Percentiles rank a stretch among this genome's conserved stretches.
Evolutionary conservation across 495 filamentous ascomycete species (phyloP).

Genomic region (Aspergillus funiculosus): DNA sequence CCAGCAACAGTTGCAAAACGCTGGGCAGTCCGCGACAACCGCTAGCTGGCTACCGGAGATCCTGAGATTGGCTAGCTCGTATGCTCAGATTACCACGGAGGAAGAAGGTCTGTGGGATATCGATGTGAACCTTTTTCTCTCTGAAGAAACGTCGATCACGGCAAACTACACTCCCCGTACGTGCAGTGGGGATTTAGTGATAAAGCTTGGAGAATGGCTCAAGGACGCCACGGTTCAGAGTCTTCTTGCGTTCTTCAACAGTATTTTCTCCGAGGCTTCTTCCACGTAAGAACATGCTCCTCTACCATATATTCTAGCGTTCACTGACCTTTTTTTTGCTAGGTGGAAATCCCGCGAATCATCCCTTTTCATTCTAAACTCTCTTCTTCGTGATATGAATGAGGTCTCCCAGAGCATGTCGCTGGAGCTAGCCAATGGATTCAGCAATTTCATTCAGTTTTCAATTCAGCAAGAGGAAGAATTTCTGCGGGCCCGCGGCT

Average conservation of each 20-base stretch:
- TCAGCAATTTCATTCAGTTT: slow-evolving; percentile 71
- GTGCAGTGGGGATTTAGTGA: slow-evolving; percentile 81
- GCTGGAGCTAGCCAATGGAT: slow-evolving; percentile 59
- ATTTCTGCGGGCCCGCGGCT: slow-evolving; percentile 78
- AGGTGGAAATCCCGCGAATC: slow-evolving; percentile 70
- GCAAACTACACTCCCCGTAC: slow-evolving; percentile 92
- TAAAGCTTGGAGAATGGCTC: slow-evolving; percentile 92
- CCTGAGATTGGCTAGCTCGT: slow-evolving; percentile 72
- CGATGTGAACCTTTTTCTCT: slow-evolving; percentile 89
- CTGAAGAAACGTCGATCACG: slow-evolving; percentile 92
- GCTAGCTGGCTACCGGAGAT: slow-evolving; percentile 71
- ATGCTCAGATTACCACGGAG: slow-evolving; percentile 87
- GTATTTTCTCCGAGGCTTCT: slow-evolving; percentile 51
- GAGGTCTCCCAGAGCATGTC: slow-evolving; percentile 65
- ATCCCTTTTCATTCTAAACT: slow-evolving; percentile 73
- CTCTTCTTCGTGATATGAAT: slow-evolving; percentile 71
- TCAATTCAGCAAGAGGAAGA: slow-evolving; percentile 62
- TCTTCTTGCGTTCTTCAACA: slow-evolving; percentile 65
- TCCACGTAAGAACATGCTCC: slow-evolving; percentile 45
- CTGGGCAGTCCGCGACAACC: slow-evolving; percentile 49
- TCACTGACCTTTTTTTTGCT: slow-evolving; percentile 17
- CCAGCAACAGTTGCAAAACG: slow-evolving; percentile 60
- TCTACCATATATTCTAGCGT: slow-evolving; percentile 14
- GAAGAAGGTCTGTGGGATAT: slow-evolving; percentile 95
- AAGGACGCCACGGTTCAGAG: slow-evolving; percentile 62